Evolutionary conservation across 495 filamentous ascomycete species (phyloP).

Genomic region (Paragyromitra xinjiangensis): DNA sequence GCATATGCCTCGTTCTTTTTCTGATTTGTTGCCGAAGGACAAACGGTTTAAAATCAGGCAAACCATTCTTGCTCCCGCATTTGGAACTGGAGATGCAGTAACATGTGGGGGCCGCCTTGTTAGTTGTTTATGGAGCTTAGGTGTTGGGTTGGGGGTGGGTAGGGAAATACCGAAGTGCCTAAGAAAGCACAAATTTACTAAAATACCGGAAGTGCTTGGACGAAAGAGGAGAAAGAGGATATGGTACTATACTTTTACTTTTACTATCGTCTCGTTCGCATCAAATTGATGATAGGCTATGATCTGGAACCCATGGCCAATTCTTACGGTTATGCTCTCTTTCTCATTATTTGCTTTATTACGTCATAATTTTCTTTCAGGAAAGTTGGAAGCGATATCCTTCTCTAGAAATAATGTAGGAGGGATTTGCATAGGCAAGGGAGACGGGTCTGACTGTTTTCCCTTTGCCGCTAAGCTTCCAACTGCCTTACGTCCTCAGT

Average conservation of each 20-base stretch:
- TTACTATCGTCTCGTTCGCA: not conserved
- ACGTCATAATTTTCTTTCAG: too few relatives aligned
- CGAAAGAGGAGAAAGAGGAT: not conserved
- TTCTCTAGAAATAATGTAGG: too few relatives aligned
- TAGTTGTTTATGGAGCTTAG: not conserved
- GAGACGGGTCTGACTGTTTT: too few relatives aligned
- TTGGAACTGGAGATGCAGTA: not conserved
- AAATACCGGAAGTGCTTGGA: not conserved
- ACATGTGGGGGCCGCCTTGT: not conserved
- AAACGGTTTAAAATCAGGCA: not conserved
- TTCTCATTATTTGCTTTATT: too few relatives aligned
- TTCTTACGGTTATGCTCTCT: too few relatives aligned
- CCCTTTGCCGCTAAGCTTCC: not conserved
- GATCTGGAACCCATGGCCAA: too few relatives aligned
- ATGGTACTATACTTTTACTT: not conserved
- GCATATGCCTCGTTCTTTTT: not conserved
- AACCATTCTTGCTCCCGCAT: not conserved
- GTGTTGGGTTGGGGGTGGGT: too few relatives aligned
- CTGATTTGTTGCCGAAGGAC: not conserved
- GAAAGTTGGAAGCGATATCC: too few relatives aligned
- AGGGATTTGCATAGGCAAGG: too few relatives aligned
- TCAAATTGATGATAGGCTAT: not conserved
- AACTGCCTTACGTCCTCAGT: not conserved
- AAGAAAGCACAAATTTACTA: not conserved
- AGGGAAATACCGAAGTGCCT: not conserved